Base-by-base conservation (phyloP, 1,284 basidiomycete genomes). In the Dichomitus squalens region DNA sequence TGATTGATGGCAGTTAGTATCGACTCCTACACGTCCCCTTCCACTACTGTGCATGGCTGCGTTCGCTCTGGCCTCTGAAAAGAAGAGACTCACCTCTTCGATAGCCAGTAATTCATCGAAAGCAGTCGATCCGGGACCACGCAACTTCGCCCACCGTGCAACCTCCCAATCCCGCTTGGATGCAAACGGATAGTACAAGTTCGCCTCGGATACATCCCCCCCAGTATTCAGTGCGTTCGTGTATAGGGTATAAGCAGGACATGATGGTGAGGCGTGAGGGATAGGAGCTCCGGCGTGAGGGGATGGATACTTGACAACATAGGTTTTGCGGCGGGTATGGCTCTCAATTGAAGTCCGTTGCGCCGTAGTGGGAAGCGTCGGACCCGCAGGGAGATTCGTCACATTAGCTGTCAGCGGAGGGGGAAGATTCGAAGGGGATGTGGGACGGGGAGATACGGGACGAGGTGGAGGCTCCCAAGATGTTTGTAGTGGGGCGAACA, bases 61-160 rank as follows among this genome's bases (percentile, higher is more conserved):
- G n/a, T n/a, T n/a, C n/a, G n/a, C n/a, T n/a, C n/a, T n/a, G n/a
- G n/a, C n/a, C n/a, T n/a, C n/a, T 33, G 39, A 9, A 20, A 43
- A 34, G 27, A 27, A 20, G 34, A 18, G 18, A 58, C 65, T 25
- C 50, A 68, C 64, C 14, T 63, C 64, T 1, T 55, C 35, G 35
- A 69, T 67, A 6, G 25, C 29, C 0, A 68, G 51, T 2, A 68
- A 47, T 0, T 68, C 64, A 1, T 59, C 47, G 18, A 66, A 18
- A 4, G 66, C 63, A 9, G 57, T 66, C 2, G 61, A 65, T 2
- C 63, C 52, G 0, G 57, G 54, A 0, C 62, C 64, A 7, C 57
- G 55, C 27, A 57, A 23, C 39, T 66, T 69, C 1, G 66, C 63
- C 66, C 67, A 68, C 0, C 39, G 46, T 1, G 62, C 63, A 34